Conservation (phyloP, 1,284 basidiomycete species). For the Pisolithus thermaeus region DNA sequence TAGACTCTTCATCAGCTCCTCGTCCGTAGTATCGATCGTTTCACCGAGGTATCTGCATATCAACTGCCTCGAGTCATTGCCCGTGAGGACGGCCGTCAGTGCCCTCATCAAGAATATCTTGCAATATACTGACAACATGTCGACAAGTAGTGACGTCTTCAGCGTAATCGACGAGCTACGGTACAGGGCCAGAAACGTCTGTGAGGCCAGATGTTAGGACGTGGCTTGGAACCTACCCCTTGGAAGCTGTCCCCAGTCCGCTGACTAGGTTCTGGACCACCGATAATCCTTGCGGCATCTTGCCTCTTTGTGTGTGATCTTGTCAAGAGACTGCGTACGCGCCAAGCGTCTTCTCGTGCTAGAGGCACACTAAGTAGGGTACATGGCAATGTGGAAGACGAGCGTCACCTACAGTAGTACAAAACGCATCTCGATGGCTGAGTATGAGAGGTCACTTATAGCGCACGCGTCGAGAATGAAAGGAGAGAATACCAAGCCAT, state of each 20-base stretch:
- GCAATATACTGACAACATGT: constrained; percentile 54
- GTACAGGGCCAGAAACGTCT: background rate
- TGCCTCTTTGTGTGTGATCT: constrained; percentile 42
- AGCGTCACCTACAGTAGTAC: constrained; percentile 62
- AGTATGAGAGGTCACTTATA: background rate
- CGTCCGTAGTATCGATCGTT: constrained; percentile 48
- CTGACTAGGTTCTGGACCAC: constrained; percentile 59
- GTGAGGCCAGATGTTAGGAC: background rate
- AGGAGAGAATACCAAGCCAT: constrained; percentile 55
- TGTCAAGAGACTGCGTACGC: constrained; percentile 49
- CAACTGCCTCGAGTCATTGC: constrained; percentile 33
- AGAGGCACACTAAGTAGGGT: constrained; percentile 6
- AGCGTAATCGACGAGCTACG: constrained; percentile 60
- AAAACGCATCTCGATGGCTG: constrained; percentile 76
- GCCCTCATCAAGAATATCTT: background rate
- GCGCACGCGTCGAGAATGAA: background rate
- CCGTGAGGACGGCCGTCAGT: background rate
- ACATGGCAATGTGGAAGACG: background rate
- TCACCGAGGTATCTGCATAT: constrained; percentile 87
- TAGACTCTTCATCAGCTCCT: constrained; percentile 44
- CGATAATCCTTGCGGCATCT: constrained; percentile 33
- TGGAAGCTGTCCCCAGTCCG: constrained; percentile 60
- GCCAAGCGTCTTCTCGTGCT: constrained; percentile 74
- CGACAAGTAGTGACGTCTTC: constrained; percentile 63
- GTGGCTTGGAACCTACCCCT: constrained; percentile 38